A percentile compares a stretch with the other conserved stretches of the same genome.
These are phyloP conservation scores for Vigna trinervia DNA, from an alignment of 306 rosid genomes.

Conservation along the genomic window DNA sequence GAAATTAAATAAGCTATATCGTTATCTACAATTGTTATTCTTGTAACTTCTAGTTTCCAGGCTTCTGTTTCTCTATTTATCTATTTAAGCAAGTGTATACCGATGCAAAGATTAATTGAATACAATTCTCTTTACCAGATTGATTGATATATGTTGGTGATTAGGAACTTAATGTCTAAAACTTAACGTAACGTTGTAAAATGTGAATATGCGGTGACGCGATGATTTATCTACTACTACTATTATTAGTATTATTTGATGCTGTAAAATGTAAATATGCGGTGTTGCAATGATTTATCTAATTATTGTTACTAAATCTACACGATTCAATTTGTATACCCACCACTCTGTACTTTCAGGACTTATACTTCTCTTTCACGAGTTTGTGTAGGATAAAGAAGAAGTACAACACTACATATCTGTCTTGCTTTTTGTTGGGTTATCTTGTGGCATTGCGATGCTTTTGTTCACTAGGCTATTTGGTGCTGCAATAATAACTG, in stretches of 20 bases:
- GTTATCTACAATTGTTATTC: no score
- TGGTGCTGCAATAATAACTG: slow-evolving; percentile 75
- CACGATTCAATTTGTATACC: slow-evolving; percentile 23
- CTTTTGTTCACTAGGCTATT: slow-evolving; percentile 73
- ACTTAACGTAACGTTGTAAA: not conserved
- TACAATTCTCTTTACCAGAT: no score
- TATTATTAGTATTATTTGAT: not conserved
- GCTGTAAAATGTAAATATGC: slow-evolving; percentile 6
- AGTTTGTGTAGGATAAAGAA: slow-evolving; percentile 71
- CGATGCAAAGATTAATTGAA: no score
- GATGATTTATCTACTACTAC: slow-evolving; percentile 19
- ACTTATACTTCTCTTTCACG: slow-evolving; percentile 20
- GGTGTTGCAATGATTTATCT: slow-evolving; percentile 9
- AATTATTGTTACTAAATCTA: not conserved
- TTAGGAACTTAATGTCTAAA: slow-evolving; percentile 17
- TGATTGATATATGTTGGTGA: not conserved
- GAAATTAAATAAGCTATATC: no score
- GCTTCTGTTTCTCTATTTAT: no score
- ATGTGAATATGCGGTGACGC: no score
- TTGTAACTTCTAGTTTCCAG: no score
- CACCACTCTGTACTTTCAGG: slow-evolving; percentile 29
- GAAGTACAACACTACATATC: slow-evolving; percentile 77
- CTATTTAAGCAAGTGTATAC: no score
- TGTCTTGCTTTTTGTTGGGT: slow-evolving; percentile 80
- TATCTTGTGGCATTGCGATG: slow-evolving; percentile 81